Evolutionary conservation across 139 green algal species (phyloP).

Genomic region (Dunaliella primolecta): DNA sequence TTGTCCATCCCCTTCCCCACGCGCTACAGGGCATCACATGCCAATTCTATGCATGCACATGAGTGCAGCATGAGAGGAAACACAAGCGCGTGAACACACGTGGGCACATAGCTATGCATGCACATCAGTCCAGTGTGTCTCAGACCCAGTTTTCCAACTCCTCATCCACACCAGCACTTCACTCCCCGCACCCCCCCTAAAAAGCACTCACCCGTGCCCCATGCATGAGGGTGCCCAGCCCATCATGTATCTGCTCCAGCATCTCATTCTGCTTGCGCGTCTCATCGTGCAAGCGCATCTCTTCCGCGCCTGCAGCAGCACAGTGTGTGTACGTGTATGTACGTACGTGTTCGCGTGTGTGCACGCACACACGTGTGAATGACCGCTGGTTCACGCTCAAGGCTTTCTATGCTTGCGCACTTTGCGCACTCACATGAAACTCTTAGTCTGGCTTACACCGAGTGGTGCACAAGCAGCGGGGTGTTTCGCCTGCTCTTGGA

Average conservation of each 20-base stretch:
- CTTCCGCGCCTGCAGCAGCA: not conserved
- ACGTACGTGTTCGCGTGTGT: not conserved
- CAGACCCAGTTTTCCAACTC: not conserved
- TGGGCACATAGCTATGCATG: no score
- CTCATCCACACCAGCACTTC: no score
- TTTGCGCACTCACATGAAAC: no score
- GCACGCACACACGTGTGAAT: not conserved
- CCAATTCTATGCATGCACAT: no score
- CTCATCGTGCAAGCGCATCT: constrained; percentile 33
- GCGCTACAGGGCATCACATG: no score
- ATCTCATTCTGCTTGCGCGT: constrained; percentile 38
- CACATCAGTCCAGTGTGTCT: not conserved
- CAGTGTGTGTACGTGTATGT: not conserved
- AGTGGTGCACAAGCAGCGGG: no score
- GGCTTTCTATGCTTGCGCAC: not conserved
- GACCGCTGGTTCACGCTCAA: not conserved
- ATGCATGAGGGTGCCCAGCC: constrained; percentile 28
- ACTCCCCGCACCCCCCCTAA: no score
- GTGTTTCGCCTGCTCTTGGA: no score
- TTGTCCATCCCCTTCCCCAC: not conserved
- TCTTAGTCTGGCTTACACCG: no score
- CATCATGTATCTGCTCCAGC: constrained; percentile 30
- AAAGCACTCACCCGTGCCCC: constrained; percentile 26
- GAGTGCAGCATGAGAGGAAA: no score
- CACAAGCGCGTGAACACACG: no score